Conservation (phyloP, 1,284 basidiomycete species). For the Apiotrichum sp. region DNA sequence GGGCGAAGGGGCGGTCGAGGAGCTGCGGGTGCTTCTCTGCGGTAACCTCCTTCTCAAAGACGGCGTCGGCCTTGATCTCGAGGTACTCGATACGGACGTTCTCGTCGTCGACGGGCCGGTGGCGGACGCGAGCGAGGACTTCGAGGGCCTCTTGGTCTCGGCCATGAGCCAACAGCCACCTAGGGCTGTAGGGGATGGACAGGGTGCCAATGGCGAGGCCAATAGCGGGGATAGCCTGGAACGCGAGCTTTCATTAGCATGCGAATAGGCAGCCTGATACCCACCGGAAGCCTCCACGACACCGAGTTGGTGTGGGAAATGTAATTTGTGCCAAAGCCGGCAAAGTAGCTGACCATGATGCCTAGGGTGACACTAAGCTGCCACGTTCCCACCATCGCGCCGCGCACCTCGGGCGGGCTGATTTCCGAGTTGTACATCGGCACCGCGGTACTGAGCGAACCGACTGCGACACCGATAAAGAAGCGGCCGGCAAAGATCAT, state of each 20-base stretch:
- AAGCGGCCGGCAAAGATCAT: constrained; percentile 23
- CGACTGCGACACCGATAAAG: constrained; percentile 48
- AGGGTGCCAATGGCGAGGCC: constrained; percentile 42
- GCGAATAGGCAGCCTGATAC: neutral
- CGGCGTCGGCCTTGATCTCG: constrained; percentile 67
- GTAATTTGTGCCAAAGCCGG: constrained; percentile 60
- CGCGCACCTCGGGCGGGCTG: constrained; percentile 68
- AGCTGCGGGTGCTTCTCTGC: constrained; percentile 15
- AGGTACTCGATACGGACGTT: constrained; percentile 68
- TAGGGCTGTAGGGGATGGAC: constrained; percentile 54
- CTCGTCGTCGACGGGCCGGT: constrained; percentile 55
- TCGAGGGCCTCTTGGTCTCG: constrained; percentile 62
- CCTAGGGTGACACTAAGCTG: constrained; percentile 63
- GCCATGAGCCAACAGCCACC: constrained; percentile 58
- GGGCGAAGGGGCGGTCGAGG: constrained; percentile 6
- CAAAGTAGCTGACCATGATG: constrained; percentile 62
- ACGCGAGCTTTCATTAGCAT: constrained; percentile 48
- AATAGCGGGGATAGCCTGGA: constrained; percentile 61
- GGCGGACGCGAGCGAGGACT: constrained; percentile 58
- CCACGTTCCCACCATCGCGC: constrained; percentile 62
- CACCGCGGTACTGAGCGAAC: constrained; percentile 66
- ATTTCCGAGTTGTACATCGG: constrained; percentile 52
- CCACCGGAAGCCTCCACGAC: constrained; percentile 64
- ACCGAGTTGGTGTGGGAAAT: constrained; percentile 51
- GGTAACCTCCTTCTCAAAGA: constrained; percentile 48